These are phyloP conservation scores for Colletotrichum tropicicola DNA, from an alignment of 2,329 filamentous ascomycete species.

Conservation along the genomic window DNA sequence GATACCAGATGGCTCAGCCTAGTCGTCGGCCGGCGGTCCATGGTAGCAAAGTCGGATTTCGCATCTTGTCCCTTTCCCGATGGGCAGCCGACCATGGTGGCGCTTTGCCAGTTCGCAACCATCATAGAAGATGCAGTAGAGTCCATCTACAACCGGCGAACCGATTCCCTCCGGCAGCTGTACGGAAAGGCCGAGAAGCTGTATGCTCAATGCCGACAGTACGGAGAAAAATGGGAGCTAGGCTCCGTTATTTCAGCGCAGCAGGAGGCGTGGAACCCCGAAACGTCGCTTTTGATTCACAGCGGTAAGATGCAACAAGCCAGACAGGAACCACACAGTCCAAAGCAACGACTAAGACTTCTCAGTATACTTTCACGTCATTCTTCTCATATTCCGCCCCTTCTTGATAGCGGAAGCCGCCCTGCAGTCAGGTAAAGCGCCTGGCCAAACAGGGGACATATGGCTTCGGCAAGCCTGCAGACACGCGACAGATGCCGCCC, in stretches of 20 bases:
- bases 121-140: constrained; percentile 19
- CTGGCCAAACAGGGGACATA: constrained; percentile 34
- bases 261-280: constrained; percentile 9
- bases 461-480: constrained; percentile 41
- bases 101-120: constrained; percentile 21
- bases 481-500: constrained; percentile 39
- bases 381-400: constrained; percentile 16
- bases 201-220: background rate
- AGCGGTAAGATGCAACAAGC: constrained; percentile 4
- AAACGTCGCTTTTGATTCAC: constrained; percentile 16
- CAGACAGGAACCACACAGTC: too few relatives aligned
- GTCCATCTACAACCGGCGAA: constrained; percentile 36
- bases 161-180: constrained; percentile 36
- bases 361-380: constrained; percentile 12
- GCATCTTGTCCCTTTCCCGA: constrained; percentile 18
- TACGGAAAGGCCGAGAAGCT: constrained; percentile 34
- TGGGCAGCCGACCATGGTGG: constrained; percentile 13
- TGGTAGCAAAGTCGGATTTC: constrained; percentile 19
- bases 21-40: constrained; percentile 17
- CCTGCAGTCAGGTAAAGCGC: constrained; percentile 7
- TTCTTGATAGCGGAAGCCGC: constrained; percentile 27
- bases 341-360: too few relatives aligned
- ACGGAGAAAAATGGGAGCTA: constrained; percentile 19
- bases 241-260: background rate
- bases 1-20: constrained; percentile 12